Percentiles rank a stretch among this genome's conserved stretches.
Evolutionary conservation across 805 yeast species (phyloP).

Genomic region (Metschnikowia drakensbergensis): DNA sequence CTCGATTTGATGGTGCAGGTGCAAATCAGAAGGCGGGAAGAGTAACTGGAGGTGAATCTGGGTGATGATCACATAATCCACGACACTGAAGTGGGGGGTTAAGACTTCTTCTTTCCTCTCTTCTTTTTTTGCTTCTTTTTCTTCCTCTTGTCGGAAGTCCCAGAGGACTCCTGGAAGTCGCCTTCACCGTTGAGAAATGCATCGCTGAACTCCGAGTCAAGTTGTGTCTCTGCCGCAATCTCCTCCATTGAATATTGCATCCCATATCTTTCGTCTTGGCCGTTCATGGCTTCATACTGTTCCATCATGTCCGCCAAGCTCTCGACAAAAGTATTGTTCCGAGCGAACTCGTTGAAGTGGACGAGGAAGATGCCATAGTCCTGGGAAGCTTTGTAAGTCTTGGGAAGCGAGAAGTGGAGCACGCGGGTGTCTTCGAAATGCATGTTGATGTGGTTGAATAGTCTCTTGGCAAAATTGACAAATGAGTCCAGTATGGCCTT

Average conservation of each 20-base stretch:
- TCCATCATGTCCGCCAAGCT: conserved; percentile 17
- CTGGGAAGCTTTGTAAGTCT: conserved; percentile 4
- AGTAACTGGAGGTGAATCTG: not conserved
- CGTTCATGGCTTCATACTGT: conserved; percentile 7
- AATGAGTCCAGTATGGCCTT: conserved; percentile 9
- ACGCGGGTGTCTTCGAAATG: conserved; percentile 6
- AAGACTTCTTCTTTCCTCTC: conserved; percentile 20
- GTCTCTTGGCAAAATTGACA: conserved; percentile 8
- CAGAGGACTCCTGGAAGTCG: conserved; percentile 13
- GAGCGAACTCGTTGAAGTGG: conserved; percentile 31
- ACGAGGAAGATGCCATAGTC: conserved; percentile 27
- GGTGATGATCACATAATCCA: not conserved
- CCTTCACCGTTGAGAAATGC: conserved; percentile 29
- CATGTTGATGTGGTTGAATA: conserved; percentile 10
- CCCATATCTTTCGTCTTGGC: conserved; percentile 4
- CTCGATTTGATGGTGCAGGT: no score
- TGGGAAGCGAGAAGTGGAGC: not conserved
- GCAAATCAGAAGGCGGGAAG: no score
- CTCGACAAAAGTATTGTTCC: conserved; percentile 29
- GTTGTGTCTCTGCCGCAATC: conserved; percentile 10
- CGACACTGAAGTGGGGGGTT: no score
- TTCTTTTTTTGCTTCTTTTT: conserved; percentile 30
- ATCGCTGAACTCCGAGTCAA: conserved; percentile 28
- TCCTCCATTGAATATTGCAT: conserved; percentile 4
- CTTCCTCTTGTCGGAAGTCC: conserved; percentile 7